These are phyloP conservation scores for Scutellaria galericulata DNA, from an alignment of 257 asterid species.

Conservation along the genomic window DNA sequence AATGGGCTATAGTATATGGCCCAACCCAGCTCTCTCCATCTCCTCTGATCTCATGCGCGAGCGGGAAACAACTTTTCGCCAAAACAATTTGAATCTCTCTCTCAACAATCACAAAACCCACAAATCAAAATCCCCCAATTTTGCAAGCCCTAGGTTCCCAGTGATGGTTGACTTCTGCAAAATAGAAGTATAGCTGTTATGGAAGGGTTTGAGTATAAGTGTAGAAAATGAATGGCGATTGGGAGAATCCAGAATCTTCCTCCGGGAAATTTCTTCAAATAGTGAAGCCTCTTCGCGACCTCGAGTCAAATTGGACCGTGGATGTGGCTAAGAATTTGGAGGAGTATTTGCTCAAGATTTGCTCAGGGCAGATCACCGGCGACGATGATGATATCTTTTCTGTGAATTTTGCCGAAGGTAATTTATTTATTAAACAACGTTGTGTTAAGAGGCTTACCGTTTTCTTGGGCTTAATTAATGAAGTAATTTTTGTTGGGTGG, in stretches of 20 bases:
- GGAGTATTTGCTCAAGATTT: conserved; percentile 78
- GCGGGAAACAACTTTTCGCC: no score
- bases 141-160: conserved; percentile 23
- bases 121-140: conserved; percentile 17
- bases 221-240: conserved; percentile 49
- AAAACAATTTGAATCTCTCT: not conserved
- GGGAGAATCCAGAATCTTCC: conserved; percentile 54
- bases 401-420: conserved; percentile 93
- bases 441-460: not conserved
- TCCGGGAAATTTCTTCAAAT: conserved; percentile 59
- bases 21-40: conserved; percentile 3
- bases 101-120: not conserved
- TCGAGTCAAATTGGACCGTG: conserved; percentile 88
- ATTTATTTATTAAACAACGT: not conserved
- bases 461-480: not conserved
- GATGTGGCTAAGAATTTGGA: conserved; percentile 87
- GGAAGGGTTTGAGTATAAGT: conserved; percentile 26
- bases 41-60: not conserved
- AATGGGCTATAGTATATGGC: no score
- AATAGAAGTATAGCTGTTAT: conserved; percentile 25
- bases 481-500: conserved; percentile 32
- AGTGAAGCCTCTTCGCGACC: conserved; percentile 81
- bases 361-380: conserved; percentile 77
- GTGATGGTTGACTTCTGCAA: not conserved
- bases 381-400: conserved; percentile 52